Evolutionary conservation across 1,139 yeast species (phyloP).

Genomic region (Candida sp.): DNA sequence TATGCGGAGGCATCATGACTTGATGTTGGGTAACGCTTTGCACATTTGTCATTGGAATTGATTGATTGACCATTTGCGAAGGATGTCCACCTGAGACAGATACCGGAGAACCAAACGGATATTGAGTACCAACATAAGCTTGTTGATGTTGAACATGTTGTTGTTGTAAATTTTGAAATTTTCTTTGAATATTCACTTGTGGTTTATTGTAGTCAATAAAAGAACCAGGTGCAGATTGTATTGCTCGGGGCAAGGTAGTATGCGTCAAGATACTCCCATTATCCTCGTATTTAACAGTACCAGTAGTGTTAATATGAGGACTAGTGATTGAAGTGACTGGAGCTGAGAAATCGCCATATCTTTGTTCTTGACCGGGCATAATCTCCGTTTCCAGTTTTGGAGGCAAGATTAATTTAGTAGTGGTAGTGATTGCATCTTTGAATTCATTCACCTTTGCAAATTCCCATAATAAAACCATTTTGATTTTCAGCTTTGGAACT

Average conservation of each 20-base stretch:
- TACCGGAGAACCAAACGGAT: neutral
- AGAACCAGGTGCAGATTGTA: neutral
- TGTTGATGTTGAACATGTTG: slow-evolving; percentile 7
- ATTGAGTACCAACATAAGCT: neutral
- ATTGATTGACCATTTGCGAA: neutral
- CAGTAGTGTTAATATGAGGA: neutral
- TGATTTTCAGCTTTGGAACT: slow-evolving; percentile 38
- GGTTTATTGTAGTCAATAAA: slow-evolving; percentile 8
- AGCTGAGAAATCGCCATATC: neutral
- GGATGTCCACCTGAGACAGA: neutral
- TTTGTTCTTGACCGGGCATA: neutral
- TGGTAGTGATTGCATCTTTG: slow-evolving; percentile 35
- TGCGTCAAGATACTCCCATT: neutral
- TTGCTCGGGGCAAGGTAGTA: neutral
- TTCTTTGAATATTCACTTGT: slow-evolving; percentile 18
- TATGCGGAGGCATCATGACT: neutral
- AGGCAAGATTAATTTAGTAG: slow-evolving; percentile 35
- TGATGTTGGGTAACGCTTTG: neutral
- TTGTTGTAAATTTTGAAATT: slow-evolving; percentile 22
- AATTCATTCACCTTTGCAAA: slow-evolving; percentile 41
- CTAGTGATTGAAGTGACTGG: neutral
- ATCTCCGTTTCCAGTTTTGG: slow-evolving; percentile 6
- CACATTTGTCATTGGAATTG: neutral
- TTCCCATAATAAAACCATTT: slow-evolving; percentile 56
- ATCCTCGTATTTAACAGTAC: neutral